A percentile compares a stretch with the other conserved stretches of the same genome.
These are phyloP conservation scores for Trichoderma sp. DNA, from an alignment of 2,329 filamentous ascomycete species.

Conservation along the genomic window DNA sequence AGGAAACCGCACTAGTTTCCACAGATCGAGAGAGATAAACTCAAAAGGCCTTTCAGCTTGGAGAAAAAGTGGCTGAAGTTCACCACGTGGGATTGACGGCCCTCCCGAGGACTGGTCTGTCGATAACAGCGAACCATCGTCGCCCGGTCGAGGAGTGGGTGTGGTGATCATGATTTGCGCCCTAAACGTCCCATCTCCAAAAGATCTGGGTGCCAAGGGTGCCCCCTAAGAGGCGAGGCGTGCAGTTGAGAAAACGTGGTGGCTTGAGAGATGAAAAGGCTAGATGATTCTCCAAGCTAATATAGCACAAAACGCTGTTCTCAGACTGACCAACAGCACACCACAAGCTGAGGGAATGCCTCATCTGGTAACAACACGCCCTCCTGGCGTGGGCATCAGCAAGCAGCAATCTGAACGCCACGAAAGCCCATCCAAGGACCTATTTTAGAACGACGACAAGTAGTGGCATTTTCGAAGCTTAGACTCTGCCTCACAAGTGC, in stretches of 20 bases:
- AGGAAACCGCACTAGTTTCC: background rate
- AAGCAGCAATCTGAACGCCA: background rate
- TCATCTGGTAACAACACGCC: background rate
- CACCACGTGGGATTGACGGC: background rate
- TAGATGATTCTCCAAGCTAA: background rate
- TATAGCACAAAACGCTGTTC: background rate
- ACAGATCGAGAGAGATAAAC: background rate
- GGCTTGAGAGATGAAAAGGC: background rate
- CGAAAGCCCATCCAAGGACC: background rate
- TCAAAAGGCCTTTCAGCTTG: background rate
- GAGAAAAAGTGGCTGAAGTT: background rate
- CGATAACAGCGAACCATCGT: background rate
- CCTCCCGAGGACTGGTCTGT: background rate
- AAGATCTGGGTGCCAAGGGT: background rate
- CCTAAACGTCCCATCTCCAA: background rate
- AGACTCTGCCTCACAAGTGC: background rate
- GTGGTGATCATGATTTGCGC: background rate
- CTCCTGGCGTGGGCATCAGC: background rate
- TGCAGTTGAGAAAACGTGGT: background rate
- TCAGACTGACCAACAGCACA: background rate
- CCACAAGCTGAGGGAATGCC: background rate
- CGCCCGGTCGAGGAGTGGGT: background rate
- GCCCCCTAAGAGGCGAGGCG: background rate
- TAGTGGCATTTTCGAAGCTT: background rate
- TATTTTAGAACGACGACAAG: background rate